phyloP scores from a whole-genome alignment of 768 basidiomycete species.

The Royoungia palumana region DNA sequence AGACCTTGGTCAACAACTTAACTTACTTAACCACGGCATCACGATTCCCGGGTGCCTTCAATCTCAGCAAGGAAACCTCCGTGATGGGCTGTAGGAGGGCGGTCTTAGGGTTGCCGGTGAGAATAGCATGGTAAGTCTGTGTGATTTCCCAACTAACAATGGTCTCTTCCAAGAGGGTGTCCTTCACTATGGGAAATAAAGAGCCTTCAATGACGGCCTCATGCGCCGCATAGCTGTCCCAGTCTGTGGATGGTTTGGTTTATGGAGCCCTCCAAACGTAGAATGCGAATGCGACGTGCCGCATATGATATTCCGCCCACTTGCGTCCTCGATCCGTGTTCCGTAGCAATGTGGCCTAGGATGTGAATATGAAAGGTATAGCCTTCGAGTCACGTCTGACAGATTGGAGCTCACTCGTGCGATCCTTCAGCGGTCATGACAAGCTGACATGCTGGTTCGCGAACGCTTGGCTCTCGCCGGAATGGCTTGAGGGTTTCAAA shows the following conservation, averaged over 20 bases:
- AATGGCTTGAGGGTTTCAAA: too few relatives aligned
- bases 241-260: constrained; percentile 15
- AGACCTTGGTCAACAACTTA: constrained; percentile 11
- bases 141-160: background rate
- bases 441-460: too few relatives aligned
- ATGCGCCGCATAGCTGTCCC: constrained; percentile 26
- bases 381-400: too few relatives aligned
- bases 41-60: constrained; percentile 26
- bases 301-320: too few relatives aligned
- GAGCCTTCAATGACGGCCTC: constrained; percentile 3
- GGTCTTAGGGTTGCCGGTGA: constrained; percentile 7
- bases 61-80: constrained; percentile 11
- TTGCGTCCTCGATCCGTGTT: too few relatives aligned
- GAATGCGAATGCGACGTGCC: background rate
- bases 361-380: too few relatives aligned
- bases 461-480: too few relatives aligned
- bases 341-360: too few relatives aligned
- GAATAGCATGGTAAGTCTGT: constrained; percentile 20
- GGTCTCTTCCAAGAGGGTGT: constrained; percentile 2
- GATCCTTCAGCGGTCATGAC: too few relatives aligned
- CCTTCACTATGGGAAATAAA: too few relatives aligned
- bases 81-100: too few relatives aligned
- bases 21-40: constrained; percentile 6
- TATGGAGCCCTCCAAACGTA: background rate
- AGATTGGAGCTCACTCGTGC: too few relatives aligned